phyloP scores from a whole-genome alignment of 2,329 filamentous ascomycete species.

The Fusarium staphyleae region DNA sequence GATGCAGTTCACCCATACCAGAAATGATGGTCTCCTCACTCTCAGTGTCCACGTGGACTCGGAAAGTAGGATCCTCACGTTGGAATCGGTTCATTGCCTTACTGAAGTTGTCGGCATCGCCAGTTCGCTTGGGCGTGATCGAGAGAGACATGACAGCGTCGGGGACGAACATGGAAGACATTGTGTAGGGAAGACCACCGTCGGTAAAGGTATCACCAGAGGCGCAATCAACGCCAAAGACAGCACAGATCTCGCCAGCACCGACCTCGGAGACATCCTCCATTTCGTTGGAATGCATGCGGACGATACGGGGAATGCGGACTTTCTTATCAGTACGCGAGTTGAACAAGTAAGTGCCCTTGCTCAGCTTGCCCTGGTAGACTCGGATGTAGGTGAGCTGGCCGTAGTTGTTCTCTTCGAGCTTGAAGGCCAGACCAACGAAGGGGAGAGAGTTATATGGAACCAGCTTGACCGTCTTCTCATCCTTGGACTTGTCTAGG shows the following conservation, averaged over 20 bases:
- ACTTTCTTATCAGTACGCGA: constrained; percentile 94
- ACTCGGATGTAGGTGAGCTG: constrained; percentile 98
- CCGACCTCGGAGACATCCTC: constrained; percentile 93
- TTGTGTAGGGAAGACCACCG: constrained; percentile 87
- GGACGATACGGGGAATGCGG: constrained; percentile 94
- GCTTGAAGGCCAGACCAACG: constrained; percentile 95
- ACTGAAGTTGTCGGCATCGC: constrained; percentile 91
- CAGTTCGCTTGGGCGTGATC: constrained; percentile 93
- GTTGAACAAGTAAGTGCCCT: constrained; percentile 92
- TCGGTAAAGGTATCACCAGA: constrained; percentile 99
- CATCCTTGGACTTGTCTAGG: constrained; percentile 79
- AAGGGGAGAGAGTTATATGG: constrained; percentile 95
- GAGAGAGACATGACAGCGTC: constrained; percentile 98
- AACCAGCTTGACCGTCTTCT: constrained; percentile 84
- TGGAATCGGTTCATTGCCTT: constrained; percentile 99
- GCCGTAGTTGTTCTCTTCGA: constrained; percentile 98
- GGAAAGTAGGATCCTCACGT: constrained; percentile 96
- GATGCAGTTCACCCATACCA: constrained; percentile 96
- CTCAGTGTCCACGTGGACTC: constrained; percentile 89
- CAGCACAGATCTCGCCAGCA: constrained; percentile 96
- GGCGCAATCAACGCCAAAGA: constrained; percentile 97
- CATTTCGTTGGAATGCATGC: constrained; percentile 99
- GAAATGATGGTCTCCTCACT: constrained; percentile 97
- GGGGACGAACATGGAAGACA: constrained; percentile 98
- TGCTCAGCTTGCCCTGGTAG: constrained; percentile 90